Base-by-base conservation (phyloP, 192 early-diverging fungal genomes). In the Coemansia umbellata region DNA sequence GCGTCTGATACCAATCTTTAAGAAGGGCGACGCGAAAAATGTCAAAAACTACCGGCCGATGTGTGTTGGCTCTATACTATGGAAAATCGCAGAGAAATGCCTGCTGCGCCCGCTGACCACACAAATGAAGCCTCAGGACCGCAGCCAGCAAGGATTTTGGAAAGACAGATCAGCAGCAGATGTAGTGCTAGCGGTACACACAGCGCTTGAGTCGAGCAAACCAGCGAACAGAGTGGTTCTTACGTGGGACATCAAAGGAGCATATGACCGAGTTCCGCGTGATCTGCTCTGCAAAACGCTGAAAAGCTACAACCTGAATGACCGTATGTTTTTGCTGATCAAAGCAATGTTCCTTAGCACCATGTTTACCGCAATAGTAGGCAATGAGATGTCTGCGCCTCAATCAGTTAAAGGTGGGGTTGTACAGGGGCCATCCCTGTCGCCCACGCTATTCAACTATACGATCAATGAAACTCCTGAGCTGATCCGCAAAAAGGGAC, bases 391-490 rank as follows among this genome's bases (percentile, higher is more conserved):
- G 2, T 54, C 52, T 7, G 23, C 18, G n/a, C 39, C 26, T 14
- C 26, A 23, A 7, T n/a, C 13, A 4, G 17, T 41, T 2, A 2
- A 21, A 21, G 39, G 52, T 8, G 5, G 52, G 3, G 39, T 54
- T 1, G 37, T 54, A 15, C 52, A 54, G 24, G 52, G 37, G 3
- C 31, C 39, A 5, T 42, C 52, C 15, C 15, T 54, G 37, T 54
- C 26, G 8, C 52, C 52, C 1, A 21, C 21, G 26, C 27, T 54
- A 15, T 54, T 54, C 39, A 42, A 54, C 39, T 43, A 31, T 14
- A 43, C 11, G 2, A 18, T 41, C 2, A 39, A 41, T 23, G 37
- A 31, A 17, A 11, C 30, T 14, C 37, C 52, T 24, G 13, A 39
- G 10, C 0, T 19, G 27, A 14, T 54, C n/a, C 3, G 28, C 8